Conservation (phyloP, 352 stramenopile genomes). For the Phytophthora pistaciae region DNA sequence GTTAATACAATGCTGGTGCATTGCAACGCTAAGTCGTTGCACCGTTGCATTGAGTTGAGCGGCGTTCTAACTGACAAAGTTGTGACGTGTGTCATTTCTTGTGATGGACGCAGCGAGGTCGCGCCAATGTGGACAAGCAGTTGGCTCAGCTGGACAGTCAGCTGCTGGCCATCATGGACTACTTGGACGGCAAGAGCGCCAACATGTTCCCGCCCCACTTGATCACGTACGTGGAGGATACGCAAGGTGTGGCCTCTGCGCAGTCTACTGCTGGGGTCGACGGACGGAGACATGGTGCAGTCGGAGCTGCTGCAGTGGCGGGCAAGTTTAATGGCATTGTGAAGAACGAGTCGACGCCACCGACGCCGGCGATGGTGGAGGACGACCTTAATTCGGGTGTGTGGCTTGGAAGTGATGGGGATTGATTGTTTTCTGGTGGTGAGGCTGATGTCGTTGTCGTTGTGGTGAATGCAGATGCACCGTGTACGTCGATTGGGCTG, state of each 20-base stretch:
- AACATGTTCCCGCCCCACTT: constrained; percentile 59
- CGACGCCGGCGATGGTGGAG: constrained; percentile 59
- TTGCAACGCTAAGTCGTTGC: neutral
- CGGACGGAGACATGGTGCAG: constrained; percentile 26
- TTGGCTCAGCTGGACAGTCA: constrained; percentile 70
- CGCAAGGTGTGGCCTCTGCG: neutral
- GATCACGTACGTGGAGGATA: constrained; percentile 31
- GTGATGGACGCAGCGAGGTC: constrained; percentile 46
- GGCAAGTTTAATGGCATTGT: constrained; percentile 28
- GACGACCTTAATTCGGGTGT: constrained; percentile 71
- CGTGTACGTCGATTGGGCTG: constrained; percentile 71
- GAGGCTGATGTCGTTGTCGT: neutral
- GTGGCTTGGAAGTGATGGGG: constrained; percentile 12
- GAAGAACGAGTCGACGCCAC: constrained; percentile 37
- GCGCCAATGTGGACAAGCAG: constrained; percentile 62
- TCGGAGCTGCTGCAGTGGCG: constrained; percentile 24
- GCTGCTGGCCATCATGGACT: constrained; percentile 68
- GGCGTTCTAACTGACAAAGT: constrained; percentile 1
- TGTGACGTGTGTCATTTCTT: constrained; percentile 6
- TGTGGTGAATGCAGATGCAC: constrained; percentile 47
- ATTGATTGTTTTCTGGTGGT: neutral
- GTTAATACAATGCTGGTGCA: neutral
- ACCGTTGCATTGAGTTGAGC: neutral
- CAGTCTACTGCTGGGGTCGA: constrained; percentile 10
- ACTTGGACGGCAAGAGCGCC: constrained; percentile 51